phyloP scores from a whole-genome alignment of 2,329 filamentous ascomycete genomes.

The Colletotrichum liaoningense region DNA sequence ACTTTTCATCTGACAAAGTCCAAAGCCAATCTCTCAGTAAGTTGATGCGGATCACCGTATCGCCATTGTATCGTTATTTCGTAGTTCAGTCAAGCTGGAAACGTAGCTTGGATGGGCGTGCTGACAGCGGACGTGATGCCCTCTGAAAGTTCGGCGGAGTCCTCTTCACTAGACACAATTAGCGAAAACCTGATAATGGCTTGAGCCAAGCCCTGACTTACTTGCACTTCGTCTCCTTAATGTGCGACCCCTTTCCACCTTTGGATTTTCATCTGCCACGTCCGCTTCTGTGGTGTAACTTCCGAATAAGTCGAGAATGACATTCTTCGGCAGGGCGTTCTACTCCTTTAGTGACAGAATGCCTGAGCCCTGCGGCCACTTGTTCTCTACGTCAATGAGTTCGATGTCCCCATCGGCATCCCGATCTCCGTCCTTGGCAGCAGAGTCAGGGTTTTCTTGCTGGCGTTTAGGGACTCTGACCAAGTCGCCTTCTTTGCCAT shows the following conservation, averaged over 20 bases:
- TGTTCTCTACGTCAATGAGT: neutral
- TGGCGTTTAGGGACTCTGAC: slow-evolving; percentile 54
- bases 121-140: neutral
- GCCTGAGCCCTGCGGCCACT: neutral
- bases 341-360: neutral
- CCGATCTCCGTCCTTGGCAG: neutral
- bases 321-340: neutral
- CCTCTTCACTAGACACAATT: neutral
- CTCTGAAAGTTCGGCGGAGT: neutral
- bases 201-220: neutral
- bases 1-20: neutral
- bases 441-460: neutral
- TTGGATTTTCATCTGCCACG: neutral
- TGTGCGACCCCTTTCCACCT: neutral
- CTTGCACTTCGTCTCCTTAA: neutral
- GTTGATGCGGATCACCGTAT: neutral
- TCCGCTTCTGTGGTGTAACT: neutral
- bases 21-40: neutral
- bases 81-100: neutral
- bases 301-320: neutral
- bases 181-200: neutral
- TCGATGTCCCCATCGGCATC: slow-evolving; percentile 28
- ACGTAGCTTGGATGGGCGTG: too few species aligned
- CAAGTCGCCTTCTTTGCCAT: slow-evolving; percentile 68
- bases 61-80: neutral